Evolutionary conservation across 2,329 filamentous ascomycete species (phyloP).

Genomic region (Chaetomium globosum): DNA sequence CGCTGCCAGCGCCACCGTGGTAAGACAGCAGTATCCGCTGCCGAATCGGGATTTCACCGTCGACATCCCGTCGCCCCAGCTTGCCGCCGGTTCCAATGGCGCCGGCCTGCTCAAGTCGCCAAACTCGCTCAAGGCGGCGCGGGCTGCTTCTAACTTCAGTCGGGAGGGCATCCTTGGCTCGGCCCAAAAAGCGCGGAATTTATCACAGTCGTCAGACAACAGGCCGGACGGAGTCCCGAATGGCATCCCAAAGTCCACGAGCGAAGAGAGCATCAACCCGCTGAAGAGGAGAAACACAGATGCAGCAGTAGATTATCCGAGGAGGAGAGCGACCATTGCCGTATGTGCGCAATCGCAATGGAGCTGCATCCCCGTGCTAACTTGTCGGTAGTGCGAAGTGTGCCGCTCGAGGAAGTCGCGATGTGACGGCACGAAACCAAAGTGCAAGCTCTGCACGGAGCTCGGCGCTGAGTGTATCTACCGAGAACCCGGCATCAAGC

Average conservation of each 20-base stretch:
- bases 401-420: conserved; percentile 79
- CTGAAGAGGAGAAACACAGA: conserved; percentile 66
- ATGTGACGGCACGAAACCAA: conserved; percentile 77
- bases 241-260: conserved; percentile 50
- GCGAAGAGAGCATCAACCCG: conserved; percentile 60
- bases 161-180: conserved; percentile 58
- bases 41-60: conserved; percentile 54
- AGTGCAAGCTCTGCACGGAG: conserved; percentile 82
- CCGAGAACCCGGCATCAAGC: conserved; percentile 81
- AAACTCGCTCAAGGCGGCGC: conserved; percentile 48
- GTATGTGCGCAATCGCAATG: conserved; percentile 48
- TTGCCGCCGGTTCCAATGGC: conserved; percentile 48
- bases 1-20: conserved; percentile 44
- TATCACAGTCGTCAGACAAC: conserved; percentile 58
- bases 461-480: conserved; percentile 82
- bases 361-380: conserved; percentile 22
- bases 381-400: conserved; percentile 67
- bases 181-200: conserved; percentile 57
- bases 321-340: conserved; percentile 66
- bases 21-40: conserved; percentile 50
- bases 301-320: conserved; percentile 63
- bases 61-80: conserved; percentile 52
- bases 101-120: conserved; percentile 55
- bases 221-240: conserved; percentile 48
- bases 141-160: conserved; percentile 51